These are phyloP conservation scores for Lepidium africanum DNA, from an alignment of 345 rosid genomes.

Conservation along the genomic window DNA sequence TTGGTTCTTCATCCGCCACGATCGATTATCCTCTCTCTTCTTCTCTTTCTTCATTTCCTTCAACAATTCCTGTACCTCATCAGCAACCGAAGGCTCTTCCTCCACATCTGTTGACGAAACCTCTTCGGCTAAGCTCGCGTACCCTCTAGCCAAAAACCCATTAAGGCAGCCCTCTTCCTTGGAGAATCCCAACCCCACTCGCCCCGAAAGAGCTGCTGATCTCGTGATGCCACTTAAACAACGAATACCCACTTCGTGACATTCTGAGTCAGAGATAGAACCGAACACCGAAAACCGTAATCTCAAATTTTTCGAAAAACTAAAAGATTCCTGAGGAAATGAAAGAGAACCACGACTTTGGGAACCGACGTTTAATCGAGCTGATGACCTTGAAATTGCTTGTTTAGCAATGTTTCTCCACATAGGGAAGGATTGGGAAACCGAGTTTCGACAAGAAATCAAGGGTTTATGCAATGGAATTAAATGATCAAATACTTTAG, in stretches of 20 bases:
- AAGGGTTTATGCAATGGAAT: conserved; percentile 24
- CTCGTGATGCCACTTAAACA: conserved; percentile 29
- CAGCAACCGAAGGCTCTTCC: conserved; percentile 50
- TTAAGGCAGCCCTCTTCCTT: conserved; percentile 28
- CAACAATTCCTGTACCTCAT: conserved; percentile 64
- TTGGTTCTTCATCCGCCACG: conserved; percentile 16
- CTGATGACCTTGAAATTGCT: conserved; percentile 33
- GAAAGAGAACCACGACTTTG: conserved; percentile 32
- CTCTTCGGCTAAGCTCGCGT: conserved; percentile 74
- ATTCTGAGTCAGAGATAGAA: conserved; percentile 17
- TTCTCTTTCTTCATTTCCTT: conserved; percentile 53
- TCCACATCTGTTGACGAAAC: conserved; percentile 70
- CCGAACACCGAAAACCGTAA: conserved; percentile 24
- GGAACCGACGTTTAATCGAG: conserved; percentile 16
- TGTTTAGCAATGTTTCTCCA: conserved; percentile 66
- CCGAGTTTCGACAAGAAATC: conserved; percentile 13
- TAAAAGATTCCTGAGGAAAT: conserved; percentile 26
- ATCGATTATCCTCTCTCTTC: conserved; percentile 28
- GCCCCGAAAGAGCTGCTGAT: conserved; percentile 28
- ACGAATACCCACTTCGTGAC: conserved; percentile 25
- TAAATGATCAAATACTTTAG: conserved; percentile 24
- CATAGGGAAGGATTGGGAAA: conserved; percentile 42
- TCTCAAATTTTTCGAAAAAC: conserved; percentile 14
- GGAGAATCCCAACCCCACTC: conserved; percentile 24
- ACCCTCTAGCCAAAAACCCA: conserved; percentile 51